phyloP scores from a whole-genome alignment of 495 filamentous ascomycete species.

The Penicillium salamii region DNA sequence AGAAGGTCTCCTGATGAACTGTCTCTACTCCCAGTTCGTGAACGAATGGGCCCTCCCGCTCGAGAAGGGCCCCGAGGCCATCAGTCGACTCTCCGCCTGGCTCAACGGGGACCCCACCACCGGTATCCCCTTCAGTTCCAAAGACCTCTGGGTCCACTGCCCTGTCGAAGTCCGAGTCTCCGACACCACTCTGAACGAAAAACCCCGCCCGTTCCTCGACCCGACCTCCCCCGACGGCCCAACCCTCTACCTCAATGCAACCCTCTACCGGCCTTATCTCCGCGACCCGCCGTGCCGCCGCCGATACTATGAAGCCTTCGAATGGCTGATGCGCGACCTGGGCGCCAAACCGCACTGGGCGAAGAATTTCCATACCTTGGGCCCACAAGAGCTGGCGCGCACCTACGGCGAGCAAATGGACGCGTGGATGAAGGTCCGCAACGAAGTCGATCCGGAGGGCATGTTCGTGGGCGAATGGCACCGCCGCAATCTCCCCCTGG shows the following conservation, averaged over 20 bases:
- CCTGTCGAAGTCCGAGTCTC: slow-evolving; percentile 90
- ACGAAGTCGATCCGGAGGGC: slow-evolving; percentile 79
- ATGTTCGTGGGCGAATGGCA: slow-evolving; percentile 95
- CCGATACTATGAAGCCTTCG: slow-evolving; percentile 90
- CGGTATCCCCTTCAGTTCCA: slow-evolving; percentile 73
- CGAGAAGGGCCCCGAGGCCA: slow-evolving; percentile 83
- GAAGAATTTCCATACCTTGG: slow-evolving; percentile 75
- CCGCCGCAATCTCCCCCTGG: slow-evolving; percentile 60
- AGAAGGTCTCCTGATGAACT: slow-evolving; percentile 87
- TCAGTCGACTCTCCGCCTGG: slow-evolving; percentile 81
- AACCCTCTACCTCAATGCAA: slow-evolving; percentile 92
- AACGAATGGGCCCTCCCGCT: slow-evolving; percentile 97
- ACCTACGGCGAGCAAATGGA: slow-evolving; percentile 56
- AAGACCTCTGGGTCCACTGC: slow-evolving; percentile 84
- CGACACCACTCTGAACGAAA: slow-evolving; percentile 58
- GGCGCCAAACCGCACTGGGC: slow-evolving; percentile 95
- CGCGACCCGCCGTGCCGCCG: slow-evolving; percentile 72
- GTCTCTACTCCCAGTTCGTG: slow-evolving; percentile 92
- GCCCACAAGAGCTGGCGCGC: slow-evolving; percentile 40
- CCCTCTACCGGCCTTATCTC: slow-evolving; percentile 86
- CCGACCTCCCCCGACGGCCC: slow-evolving; percentile 62
- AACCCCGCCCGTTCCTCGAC: slow-evolving; percentile 75
- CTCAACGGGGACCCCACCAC: slow-evolving; percentile 60
- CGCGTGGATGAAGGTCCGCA: slow-evolving; percentile 64
- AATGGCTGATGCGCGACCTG: slow-evolving; percentile 90